Evolutionary conservation across 2,329 filamentous ascomycete genomes (phyloP), one percentile per base, ranked within the genome.

Genomic region (Microdochium trichocladiopsis): DNA sequence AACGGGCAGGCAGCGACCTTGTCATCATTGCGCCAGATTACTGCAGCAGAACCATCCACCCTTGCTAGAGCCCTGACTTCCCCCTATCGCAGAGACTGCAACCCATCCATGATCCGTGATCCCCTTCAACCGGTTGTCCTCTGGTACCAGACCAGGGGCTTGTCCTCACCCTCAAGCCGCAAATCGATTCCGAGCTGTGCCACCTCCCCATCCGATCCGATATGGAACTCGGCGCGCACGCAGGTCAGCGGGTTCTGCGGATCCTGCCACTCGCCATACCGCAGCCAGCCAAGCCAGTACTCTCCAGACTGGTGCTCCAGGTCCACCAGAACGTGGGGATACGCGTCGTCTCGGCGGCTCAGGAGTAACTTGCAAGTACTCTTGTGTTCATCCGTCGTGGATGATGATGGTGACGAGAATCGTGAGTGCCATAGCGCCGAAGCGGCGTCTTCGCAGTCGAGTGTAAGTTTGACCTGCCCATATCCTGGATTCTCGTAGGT

Each of bases 401-500:
- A 14, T 14, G 28, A 31, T 31, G 28, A 8, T 31, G 28, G 28
- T 31, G 28, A 8, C 14, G 8, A 14, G 28, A 31, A 31, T 8
- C 28, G n/a, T n/a, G n/a, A n/a, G n/a, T n/a, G n/a, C n/a, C n/a
- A n/a, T n/a, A n/a, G n/a, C n/a, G n/a, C n/a, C n/a, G n/a, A n/a
- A 31, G 28, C 28, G 8, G 28, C 8, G 14, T 2, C 45, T 14
- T 50, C 48, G 45, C 55, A 55, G 5, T 25, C 23, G 3, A 52
- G 48, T 21, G 18, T 25, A 2, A 60, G 47, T 10, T 50, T 48
- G 2, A 56, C 14, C 2, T 33, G 24, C 5, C 55, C 55, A 23
- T 60, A 60, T 8, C 51, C 58, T 1, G 52, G 50, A 31, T 58
- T 48, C 43, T 25, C 33, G 47, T 51, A 60, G 1, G 37, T 21